These are phyloP conservation scores for Schizophyllum commune DNA, from an alignment of 1,284 basidiomycete species.

Conservation along the genomic window DNA sequence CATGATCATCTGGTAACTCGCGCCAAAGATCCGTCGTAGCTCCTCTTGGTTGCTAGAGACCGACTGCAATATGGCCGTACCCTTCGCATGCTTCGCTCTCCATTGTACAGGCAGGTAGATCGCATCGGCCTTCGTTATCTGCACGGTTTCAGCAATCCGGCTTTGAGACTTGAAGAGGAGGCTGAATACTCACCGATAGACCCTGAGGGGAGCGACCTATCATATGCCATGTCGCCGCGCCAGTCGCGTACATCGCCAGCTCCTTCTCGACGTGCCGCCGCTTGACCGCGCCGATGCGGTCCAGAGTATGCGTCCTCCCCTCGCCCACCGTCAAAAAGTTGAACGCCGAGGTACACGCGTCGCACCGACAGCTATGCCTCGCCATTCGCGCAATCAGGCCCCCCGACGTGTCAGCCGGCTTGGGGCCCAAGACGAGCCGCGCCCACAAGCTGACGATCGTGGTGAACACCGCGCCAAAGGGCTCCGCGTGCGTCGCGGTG, in stretches of 20 bases:
- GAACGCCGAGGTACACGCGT: background rate
- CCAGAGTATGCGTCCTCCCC: background rate
- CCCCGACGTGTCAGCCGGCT: background rate
- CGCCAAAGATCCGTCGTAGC: no score
- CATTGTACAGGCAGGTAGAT: no score
- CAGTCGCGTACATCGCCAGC: background rate
- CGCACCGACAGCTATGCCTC: background rate
- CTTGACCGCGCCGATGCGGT: background rate
- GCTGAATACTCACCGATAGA: background rate
- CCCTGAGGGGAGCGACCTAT: background rate
- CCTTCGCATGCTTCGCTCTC: no score
- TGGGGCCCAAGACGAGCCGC: background rate
- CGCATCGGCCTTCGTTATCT: no score
- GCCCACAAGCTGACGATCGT: background rate
- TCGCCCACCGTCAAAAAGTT: conserved; percentile 1
- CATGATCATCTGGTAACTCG: no score
- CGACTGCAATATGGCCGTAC: no score
- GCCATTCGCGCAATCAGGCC: conserved; percentile 1
- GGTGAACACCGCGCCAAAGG: background rate
- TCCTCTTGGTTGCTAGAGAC: no score
- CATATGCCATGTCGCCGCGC: background rate
- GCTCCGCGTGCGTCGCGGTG: background rate
- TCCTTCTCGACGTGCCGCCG: conserved; percentile 3
- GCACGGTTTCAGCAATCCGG: no score
- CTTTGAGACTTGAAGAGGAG: no score